Base-by-base conservation (phyloP, 768 basidiomycete genomes). In the Hypsizygus marmoreus region DNA sequence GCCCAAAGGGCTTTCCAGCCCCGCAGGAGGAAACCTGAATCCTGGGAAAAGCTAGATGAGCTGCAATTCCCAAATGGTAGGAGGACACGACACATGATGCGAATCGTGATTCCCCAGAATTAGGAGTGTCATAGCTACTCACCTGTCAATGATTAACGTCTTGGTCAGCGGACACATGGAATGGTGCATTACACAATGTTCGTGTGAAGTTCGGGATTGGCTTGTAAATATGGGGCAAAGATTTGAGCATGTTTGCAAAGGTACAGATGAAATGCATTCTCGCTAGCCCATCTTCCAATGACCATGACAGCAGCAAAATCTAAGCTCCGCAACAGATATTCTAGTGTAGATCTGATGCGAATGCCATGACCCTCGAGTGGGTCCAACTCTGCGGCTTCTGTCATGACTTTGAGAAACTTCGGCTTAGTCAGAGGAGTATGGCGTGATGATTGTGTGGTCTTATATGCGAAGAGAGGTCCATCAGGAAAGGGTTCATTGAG, bases 401-500 rank as follows among this genome's bases (percentile, higher is more conserved):
- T 24, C 6, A 65, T 28, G 0, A 50, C 40, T 11, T 35, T 16
- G 10, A 59, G 32, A 51, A 65, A 62, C 11, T 47, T 46, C 0
- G 26, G 1, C 13, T 51, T 50, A 2, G 64, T 65, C 19, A 65
- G 60, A 1, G 61, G 48, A 63, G 49, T 77, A n/a, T n/a, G n/a
- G n/a, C n/a, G n/a, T n/a, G n/a, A n/a, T n/a, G n/a, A n/a, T n/a
- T n/a, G n/a, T n/a, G n/a, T n/a, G n/a, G n/a, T n/a, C n/a, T n/a
- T n/a, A n/a, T n/a, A n/a, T n/a, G n/a, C n/a, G n/a, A n/a, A n/a
- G n/a, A n/a, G n/a, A n/a, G n/a, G n/a, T n/a, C n/a, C n/a, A n/a
- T n/a, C n/a, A n/a, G n/a, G n/a, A n/a, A n/a, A n/a, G n/a, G n/a
- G n/a, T n/a, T n/a, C n/a, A n/a, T n/a, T n/a, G n/a, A n/a, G n/a